Conservation (phyloP, 1,284 basidiomycete species). For the Rhodotorula sp. region DNA sequence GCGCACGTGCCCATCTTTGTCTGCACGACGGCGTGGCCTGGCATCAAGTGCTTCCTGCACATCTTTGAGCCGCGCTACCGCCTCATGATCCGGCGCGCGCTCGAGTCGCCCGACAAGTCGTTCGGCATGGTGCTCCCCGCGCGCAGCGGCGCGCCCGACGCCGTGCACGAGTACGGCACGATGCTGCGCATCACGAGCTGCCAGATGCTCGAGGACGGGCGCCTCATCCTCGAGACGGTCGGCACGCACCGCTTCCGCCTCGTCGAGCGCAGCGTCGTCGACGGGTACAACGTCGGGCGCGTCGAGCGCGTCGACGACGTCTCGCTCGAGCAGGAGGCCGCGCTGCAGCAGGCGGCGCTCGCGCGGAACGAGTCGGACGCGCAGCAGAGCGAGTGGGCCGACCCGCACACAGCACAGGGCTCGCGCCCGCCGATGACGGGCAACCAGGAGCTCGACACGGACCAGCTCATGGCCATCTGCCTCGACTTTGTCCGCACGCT, state of each 20-base stretch:
- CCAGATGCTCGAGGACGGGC: conserved; percentile 82
- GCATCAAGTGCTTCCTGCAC: conserved; percentile 83
- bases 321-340: conserved; percentile 56
- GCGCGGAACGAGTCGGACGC: conserved; percentile 10
- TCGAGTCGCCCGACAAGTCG: conserved; percentile 68
- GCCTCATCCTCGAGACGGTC: conserved; percentile 83
- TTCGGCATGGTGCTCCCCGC: conserved; percentile 88
- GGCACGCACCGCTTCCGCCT: conserved; percentile 83
- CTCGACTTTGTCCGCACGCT: conserved; percentile 76
- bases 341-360: conserved; percentile 49
- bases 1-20: conserved; percentile 74
- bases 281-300: conserved; percentile 85
- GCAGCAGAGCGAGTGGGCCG: conserved; percentile 1
- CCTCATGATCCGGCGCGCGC: conserved; percentile 87
- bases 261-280: conserved; percentile 73
- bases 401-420: background rate
- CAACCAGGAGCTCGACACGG: conserved; percentile 29
- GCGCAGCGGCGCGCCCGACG: conserved; percentile 49
- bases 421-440: conserved; percentile 30
- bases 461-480: conserved; percentile 72
- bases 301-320: conserved; percentile 71
- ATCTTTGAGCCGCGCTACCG: conserved; percentile 90
- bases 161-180: conserved; percentile 74
- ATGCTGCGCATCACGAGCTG: conserved; percentile 87
- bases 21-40: conserved; percentile 84